Base-by-base conservation (phyloP, 2,329 filamentous ascomycete genomes). In the Colletotrichum aenigma region DNA sequence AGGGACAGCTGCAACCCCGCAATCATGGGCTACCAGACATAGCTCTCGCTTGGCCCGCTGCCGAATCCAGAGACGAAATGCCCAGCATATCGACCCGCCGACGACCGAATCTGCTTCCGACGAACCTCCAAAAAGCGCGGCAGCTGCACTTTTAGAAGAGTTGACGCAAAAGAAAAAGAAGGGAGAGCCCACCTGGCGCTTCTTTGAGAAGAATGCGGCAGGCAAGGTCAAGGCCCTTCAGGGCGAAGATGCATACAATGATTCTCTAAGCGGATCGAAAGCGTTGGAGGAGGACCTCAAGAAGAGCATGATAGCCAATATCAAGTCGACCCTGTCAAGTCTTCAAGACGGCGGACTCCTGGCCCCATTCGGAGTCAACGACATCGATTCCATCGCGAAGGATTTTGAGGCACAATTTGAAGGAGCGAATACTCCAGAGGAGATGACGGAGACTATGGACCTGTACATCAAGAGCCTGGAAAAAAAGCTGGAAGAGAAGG, bases 181-280 rank as follows among this genome's bases (percentile, higher is more conserved):
- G 15, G 78, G 70, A 18, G 74, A 76, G 15, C 48, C 76, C 26
- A 77, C 83, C 4, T 84, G 90, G 13, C 84, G 86, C 10, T 90
- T 85, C 79, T 91, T 89, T 76, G 88, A 91, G 70, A 86, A 90
- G 79, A 84, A 84, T 16, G 82, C 83, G 4, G 77, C 81, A 36
- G 86, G 85, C 34, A 78, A 79, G 9, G 78, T 88, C 15, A 84
- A 81, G 18, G 84, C 85, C 77, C 80, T 90, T 21, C 77, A 78
- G 12, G 79, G 83, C 73, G 81, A 86, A 64, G 81, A 86, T n/a
- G 85, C 84, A 9, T 88, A 88, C 73, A 82, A 79, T 38, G 80
- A 84, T 26, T 85, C 86, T 0, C 70, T 89, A 7, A 80, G 84
- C 76, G 79, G 81, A 4, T 78, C 81, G 26, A 79, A 80, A 24